Evolutionary conservation across 345 rosid genomes (phyloP).

Genomic region (Cardamine occulta): DNA sequence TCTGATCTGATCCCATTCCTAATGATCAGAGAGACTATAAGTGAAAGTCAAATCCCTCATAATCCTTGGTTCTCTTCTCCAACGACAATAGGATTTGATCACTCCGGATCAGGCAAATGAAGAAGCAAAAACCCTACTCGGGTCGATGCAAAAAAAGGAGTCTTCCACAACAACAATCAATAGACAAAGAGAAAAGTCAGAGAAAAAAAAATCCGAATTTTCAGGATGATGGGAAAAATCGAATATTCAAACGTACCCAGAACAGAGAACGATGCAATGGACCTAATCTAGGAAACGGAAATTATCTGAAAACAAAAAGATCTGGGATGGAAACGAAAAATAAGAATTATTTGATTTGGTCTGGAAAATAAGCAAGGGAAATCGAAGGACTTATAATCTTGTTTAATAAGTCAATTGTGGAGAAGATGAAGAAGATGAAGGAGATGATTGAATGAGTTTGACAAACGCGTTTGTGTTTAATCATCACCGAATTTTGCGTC

Average conservation of each 20-base stretch:
- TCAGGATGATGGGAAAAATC: neutral
- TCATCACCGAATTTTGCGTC: conserved; percentile 32
- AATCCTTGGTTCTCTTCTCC: conserved; percentile 25
- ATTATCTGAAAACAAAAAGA: conserved; percentile 21
- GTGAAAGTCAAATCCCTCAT: conserved; percentile 34
- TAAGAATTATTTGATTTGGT: neutral
- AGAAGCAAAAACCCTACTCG: conserved; percentile 28
- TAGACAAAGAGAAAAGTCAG: neutral
- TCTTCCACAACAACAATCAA: conserved; percentile 19
- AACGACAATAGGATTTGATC: conserved; percentile 5
- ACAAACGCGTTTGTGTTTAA: conserved; percentile 38
- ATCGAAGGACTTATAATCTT: neutral
- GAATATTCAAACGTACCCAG: conserved; percentile 31
- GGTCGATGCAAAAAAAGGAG: conserved; percentile 7
- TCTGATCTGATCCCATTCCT: conserved; percentile 40
- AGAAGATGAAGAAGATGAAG: conserved; percentile 36
- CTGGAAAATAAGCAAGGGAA: conserved; percentile 32
- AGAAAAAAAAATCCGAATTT: neutral
- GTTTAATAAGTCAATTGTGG: conserved; percentile 18
- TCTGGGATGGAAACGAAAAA: conserved; percentile 5
- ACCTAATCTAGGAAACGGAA: conserved; percentile 8
- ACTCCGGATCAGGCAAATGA: conserved; percentile 24
- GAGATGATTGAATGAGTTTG: conserved; percentile 31
- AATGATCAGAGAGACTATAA: conserved; percentile 28
- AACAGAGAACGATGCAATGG: conserved; percentile 29